These are phyloP conservation scores for Xylaria nigripes DNA, from an alignment of 495 filamentous ascomycete genomes.

Conservation along the genomic window DNA sequence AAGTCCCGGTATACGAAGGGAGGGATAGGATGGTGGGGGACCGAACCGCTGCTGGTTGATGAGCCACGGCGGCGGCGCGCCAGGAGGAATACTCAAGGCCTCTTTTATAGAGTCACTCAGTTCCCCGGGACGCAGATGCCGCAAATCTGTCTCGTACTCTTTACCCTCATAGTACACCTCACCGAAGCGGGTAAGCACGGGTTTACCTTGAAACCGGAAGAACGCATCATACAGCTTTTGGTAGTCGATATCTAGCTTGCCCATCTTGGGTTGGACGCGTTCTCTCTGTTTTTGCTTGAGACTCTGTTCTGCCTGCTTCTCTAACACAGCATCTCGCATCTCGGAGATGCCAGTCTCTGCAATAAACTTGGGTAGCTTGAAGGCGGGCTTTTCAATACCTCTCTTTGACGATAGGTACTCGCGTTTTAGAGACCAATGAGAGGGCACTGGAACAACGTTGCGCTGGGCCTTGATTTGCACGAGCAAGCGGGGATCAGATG, in stretches of 20 bases:
- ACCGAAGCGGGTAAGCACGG: constrained; percentile 84
- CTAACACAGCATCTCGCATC: constrained; percentile 92
- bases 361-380: constrained; percentile 91
- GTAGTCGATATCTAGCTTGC: constrained; percentile 95
- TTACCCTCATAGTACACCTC: constrained; percentile 99
- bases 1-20: constrained; percentile 84
- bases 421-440: constrained; percentile 89
- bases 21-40: constrained; percentile 86
- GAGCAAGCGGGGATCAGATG: constrained; percentile 77
- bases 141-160: constrained; percentile 91
- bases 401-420: constrained; percentile 95
- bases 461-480: constrained; percentile 91
- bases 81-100: constrained; percentile 87
- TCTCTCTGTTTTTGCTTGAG: constrained; percentile 95
- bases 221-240: constrained; percentile 97
- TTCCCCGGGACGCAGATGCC: constrained; percentile 82
- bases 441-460: constrained; percentile 90
- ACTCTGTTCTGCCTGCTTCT: constrained; percentile 85
- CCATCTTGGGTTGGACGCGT: constrained; percentile 92
- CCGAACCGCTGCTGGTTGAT: constrained; percentile 94
- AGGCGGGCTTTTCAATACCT: constrained; percentile 90
- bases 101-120: constrained; percentile 85
- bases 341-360: constrained; percentile 94
- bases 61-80: constrained; percentile 91
- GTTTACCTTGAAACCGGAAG: constrained; percentile 94